Percentiles rank a stretch among this genome's conserved stretches.
phyloP scores from a whole-genome alignment of 768 basidiomycete species.

The Trametes villosa region DNA sequence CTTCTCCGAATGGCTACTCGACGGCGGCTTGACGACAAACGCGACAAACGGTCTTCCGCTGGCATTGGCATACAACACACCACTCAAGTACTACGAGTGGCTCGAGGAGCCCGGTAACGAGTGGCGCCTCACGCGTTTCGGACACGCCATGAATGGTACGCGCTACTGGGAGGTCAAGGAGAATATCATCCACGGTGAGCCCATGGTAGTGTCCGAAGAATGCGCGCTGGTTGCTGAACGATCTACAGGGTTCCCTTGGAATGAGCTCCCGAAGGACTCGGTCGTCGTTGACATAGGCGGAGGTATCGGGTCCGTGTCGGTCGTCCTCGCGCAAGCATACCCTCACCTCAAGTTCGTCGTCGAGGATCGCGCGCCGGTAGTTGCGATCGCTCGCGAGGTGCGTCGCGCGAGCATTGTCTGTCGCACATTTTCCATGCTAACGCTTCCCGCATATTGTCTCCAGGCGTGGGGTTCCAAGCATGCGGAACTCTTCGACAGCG shows the following conservation, averaged over 20 bases:
- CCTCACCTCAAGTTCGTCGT: conserved; percentile 24
- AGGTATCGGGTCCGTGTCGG: conserved; percentile 25
- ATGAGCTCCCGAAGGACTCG: conserved; percentile 18
- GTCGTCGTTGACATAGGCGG: conserved; percentile 27
- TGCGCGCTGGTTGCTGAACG: not conserved
- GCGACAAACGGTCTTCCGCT: conserved; percentile 42
- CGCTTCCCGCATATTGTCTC: too few relatives aligned
- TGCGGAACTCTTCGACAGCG: conserved; percentile 18
- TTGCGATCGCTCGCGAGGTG: conserved; percentile 44
- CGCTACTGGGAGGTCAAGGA: conserved; percentile 57
- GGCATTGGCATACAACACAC: conserved; percentile 62
- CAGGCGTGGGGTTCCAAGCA: conserved; percentile 17
- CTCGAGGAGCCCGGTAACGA: conserved; percentile 58
- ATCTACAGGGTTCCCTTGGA: conserved; percentile 25
- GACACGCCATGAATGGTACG: conserved; percentile 72
- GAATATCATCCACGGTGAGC: conserved; percentile 20
- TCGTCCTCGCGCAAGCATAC: conserved; percentile 23
- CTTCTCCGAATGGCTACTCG: conserved; percentile 13
- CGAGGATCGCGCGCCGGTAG: conserved; percentile 19
- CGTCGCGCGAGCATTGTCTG: not conserved
- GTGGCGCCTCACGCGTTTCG: conserved; percentile 61
- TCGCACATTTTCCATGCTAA: not conserved
- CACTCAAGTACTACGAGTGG: conserved; percentile 63
- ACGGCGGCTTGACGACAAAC: not conserved
- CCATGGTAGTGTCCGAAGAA: not conserved